Evolutionary conservation across 2,329 filamentous ascomycete species (phyloP), one percentile per base, ranked within the genome.

Genomic region (Fusarium sp.): DNA sequence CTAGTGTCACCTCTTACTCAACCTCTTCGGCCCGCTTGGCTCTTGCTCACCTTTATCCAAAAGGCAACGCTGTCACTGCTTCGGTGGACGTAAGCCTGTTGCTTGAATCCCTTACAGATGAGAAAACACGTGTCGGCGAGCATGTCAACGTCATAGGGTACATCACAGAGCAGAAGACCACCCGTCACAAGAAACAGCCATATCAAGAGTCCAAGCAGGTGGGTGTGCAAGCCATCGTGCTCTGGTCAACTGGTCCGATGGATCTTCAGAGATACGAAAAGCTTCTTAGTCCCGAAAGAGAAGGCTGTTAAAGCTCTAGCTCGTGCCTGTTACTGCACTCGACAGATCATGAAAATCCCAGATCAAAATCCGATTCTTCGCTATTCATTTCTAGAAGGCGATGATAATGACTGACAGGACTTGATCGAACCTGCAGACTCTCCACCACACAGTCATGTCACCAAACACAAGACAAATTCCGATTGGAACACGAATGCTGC

Each of bases 81-180:
- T 77, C 83, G 40, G 92, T 97, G 37, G 88, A 96, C 74, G 85
- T 97, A 63, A 86, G 88, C 55, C 87, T 94, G 69, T 79, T 97
- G 4, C 85, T 97, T 7, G 86, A 90, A 74, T 85, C 82, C 12
- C 81, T 96, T 61, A 88, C 87, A 22, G 80, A 85, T 24, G 86
- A 90, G 59, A 85, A 92, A 53, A 86, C 92, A 55, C 85, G 89
- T 53, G 82, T 92, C 27, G 95, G 95, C n/a, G 86, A 91, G 64
- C 98, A 94, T 94, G 80, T 98, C 52, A 97, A 98, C 77, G 86
- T 98, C 6, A 88, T 98, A 70, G 95, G 94, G 8, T 97, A 97
- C 78, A 83, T 94, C 57, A 85, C 83, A 22, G 60, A 71, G n/a
- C 72, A 69, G 56, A 65, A 69, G 13, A 45, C 56, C 46, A 37